Conservation (phyloP, 257 asterid genomes). For the Ehretia macrophylla region DNA sequence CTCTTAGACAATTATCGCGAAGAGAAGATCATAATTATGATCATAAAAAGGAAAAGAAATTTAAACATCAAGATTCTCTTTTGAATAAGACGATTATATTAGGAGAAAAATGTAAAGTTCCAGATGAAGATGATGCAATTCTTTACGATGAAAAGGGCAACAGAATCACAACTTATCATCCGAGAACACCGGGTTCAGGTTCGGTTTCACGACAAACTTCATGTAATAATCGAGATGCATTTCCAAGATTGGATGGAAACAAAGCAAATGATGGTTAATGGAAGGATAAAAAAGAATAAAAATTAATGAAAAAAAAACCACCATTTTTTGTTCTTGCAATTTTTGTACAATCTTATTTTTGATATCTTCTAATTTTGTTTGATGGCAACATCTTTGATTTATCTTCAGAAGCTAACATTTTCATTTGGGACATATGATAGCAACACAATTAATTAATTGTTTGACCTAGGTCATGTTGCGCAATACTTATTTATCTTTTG, state of each 20-base stretch:
- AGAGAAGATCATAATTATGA: slow-evolving; percentile 8
- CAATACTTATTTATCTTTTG: no score
- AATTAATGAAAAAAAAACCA: no score
- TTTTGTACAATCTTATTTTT: no score
- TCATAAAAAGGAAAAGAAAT: slow-evolving; percentile 22
- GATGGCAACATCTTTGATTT: no score
- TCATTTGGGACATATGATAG: no score
- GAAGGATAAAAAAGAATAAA: no score
- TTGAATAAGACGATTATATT: slow-evolving; percentile 89
- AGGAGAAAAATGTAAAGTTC: slow-evolving; percentile 80
- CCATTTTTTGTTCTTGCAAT: neutral
- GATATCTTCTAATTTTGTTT: no score
- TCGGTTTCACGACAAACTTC: slow-evolving; percentile 24
- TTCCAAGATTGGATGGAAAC: slow-evolving; percentile 7
- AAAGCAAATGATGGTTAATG: neutral
- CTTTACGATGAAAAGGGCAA: slow-evolving; percentile 68
- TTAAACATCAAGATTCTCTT: slow-evolving; percentile 68
- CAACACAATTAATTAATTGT: no score
- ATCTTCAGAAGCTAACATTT: no score
- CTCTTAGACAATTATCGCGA: slow-evolving; percentile 18
- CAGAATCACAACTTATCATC: slow-evolving; percentile 52
- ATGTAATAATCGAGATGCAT: slow-evolving; percentile 4
- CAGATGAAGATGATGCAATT: slow-evolving; percentile 43
- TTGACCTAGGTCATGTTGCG: no score
- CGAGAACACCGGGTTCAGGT: slow-evolving; percentile 11